Percentiles rank a stretch among this genome's conserved stretches.
phyloP scores from a whole-genome alignment of 1,284 basidiomycete species.

The Melampsora larici-populina region DNA sequence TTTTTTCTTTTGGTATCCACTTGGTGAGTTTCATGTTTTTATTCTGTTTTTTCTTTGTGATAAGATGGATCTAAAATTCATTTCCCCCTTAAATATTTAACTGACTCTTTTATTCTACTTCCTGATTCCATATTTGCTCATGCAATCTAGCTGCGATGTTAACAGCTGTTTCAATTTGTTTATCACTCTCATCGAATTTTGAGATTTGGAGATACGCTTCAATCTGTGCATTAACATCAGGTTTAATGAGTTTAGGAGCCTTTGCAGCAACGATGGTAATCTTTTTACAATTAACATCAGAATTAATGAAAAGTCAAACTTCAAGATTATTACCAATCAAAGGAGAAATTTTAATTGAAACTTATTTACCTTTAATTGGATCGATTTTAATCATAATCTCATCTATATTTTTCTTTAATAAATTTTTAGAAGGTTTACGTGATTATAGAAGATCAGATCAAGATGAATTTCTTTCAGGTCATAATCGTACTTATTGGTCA shows the following conservation, averaged over 20 bases:
- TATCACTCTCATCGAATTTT: slow-evolving; percentile 36
- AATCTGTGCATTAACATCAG: slow-evolving; percentile 17
- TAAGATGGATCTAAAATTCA: background rate
- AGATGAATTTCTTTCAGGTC: too few species aligned
- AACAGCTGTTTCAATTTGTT: slow-evolving; percentile 7
- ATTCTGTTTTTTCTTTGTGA: background rate
- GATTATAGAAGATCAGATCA: too few species aligned
- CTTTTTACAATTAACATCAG: slow-evolving; percentile 17
- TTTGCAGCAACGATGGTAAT: slow-evolving; percentile 33
- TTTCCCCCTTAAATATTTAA: background rate
- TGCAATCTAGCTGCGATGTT: slow-evolving; percentile 15
- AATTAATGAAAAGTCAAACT: slow-evolving; percentile 23
- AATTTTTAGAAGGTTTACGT: too few species aligned
- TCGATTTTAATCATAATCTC: background rate
- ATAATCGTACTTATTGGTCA: too few species aligned
- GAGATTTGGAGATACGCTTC: slow-evolving; percentile 39
- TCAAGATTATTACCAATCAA: slow-evolving; percentile 34
- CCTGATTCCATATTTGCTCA: background rate
- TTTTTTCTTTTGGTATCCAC: slow-evolving; percentile 29
- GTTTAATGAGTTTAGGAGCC: slow-evolving; percentile 27
- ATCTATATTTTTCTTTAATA: too few species aligned
- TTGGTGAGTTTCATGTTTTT: slow-evolving; percentile 9
- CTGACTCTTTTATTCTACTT: background rate
- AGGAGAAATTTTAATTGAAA: slow-evolving; percentile 11
- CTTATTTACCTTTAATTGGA: slow-evolving; percentile 29